These are phyloP conservation scores for Oryza nivara DNA, from an alignment of 176 grass and related monocot genomes.

Conservation along the genomic window DNA sequence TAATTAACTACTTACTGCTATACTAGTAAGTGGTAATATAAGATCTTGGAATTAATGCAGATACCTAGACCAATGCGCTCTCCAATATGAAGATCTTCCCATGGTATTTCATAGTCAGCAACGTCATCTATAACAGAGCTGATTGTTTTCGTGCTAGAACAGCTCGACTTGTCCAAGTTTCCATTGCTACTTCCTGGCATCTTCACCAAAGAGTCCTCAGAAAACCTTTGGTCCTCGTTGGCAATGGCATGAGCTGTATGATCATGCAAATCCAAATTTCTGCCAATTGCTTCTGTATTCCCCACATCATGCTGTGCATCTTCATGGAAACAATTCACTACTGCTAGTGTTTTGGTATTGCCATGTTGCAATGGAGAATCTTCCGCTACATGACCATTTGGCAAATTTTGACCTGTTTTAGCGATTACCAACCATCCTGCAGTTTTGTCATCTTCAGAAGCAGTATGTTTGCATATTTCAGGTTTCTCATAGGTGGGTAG, in stretches of 20 bases:
- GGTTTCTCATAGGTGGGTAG: conserved; percentile 38
- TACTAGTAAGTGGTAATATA: conserved; percentile 18
- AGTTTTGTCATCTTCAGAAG: conserved; percentile 34
- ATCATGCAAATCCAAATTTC: conserved; percentile 41
- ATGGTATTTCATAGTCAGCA: conserved; percentile 85
- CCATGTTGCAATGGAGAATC: conserved; percentile 38
- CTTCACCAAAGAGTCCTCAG: conserved; percentile 40
- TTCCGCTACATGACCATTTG: conserved; percentile 16
- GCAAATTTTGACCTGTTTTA: conserved; percentile 42
- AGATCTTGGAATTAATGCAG: conserved; percentile 29
- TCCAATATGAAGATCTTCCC: conserved; percentile 96
- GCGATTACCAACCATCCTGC: conserved; percentile 33
- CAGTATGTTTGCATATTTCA: conserved; percentile 28
- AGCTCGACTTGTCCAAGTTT: conserved; percentile 49
- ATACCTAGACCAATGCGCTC: conserved; percentile 97
- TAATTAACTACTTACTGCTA: conserved; percentile 20
- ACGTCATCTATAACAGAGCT: conserved; percentile 73
- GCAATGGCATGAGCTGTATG: conserved; percentile 29
- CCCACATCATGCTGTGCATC: conserved; percentile 22
- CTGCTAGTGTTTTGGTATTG: not conserved
- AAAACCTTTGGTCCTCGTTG: conserved; percentile 44
- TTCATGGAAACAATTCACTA: conserved; percentile 39
- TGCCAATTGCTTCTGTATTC: conserved; percentile 44
- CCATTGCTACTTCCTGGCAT: conserved; percentile 42
- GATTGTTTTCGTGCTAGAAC: conserved; percentile 58